These are phyloP conservation scores for Rugonectria rugulosa DNA, from an alignment of 2,329 filamentous ascomycete genomes.

Conservation along the genomic window DNA sequence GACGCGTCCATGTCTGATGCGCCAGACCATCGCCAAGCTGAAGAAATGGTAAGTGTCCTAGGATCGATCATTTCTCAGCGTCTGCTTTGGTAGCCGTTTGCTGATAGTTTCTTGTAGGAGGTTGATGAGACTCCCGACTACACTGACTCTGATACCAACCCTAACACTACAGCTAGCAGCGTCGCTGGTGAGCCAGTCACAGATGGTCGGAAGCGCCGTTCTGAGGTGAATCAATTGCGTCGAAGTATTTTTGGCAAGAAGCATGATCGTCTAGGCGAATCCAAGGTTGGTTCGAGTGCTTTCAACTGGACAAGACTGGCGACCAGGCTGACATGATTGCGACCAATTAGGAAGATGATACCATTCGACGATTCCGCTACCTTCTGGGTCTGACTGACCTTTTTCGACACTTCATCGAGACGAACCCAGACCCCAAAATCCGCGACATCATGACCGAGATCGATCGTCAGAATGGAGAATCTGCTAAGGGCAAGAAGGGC, in stretches of 20 bases:
- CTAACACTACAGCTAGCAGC: conserved; percentile 81
- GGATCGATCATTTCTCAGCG: not conserved
- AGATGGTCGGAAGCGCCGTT: conserved; percentile 85
- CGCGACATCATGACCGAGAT: conserved; percentile 94
- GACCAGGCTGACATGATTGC: conserved; percentile 8
- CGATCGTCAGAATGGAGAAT: conserved; percentile 87
- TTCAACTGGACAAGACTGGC: conserved; percentile 9
- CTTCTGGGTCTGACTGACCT: conserved; percentile 93
- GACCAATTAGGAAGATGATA: conserved; percentile 81
- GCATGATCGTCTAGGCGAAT: conserved; percentile 89
- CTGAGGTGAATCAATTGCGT: conserved; percentile 87
- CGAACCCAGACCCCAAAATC: conserved; percentile 93
- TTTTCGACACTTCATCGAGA: conserved; percentile 98
- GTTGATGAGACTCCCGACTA: conserved; percentile 72
- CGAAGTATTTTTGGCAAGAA: conserved; percentile 95
- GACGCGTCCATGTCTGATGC: conserved; percentile 72
- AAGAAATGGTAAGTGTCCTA: conserved; percentile 57
- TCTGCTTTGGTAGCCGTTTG: not conserved
- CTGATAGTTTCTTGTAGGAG: conserved; percentile 51
- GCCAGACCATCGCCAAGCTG: conserved; percentile 53
- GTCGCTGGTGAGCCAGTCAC: conserved; percentile 75
- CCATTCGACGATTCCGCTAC: conserved; percentile 92
- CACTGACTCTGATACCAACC: conserved; percentile 72
- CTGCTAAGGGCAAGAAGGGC: conserved; percentile 74
- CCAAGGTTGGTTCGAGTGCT: conserved; percentile 71